Evolutionary conservation across 164 flowering plant species (phyloP), one percentile per base, ranked within the genome.

Genomic region (Litsea cubeba): DNA sequence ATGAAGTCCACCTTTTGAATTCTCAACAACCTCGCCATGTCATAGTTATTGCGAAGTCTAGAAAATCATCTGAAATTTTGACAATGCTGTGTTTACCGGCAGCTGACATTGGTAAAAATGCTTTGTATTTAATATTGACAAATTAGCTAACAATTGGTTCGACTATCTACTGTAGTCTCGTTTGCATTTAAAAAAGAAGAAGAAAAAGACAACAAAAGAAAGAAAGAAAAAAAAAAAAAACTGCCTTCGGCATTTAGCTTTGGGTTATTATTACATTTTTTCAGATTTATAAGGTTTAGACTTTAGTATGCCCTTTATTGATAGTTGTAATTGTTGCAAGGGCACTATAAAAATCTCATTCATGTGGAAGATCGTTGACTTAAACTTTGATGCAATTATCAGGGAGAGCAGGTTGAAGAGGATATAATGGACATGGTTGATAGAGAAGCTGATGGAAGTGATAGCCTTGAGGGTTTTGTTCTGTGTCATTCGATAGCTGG

Each of bases 391-490:
- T 71, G 60, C 75, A 64, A 76, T 54, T 32, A 75, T 18, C 84
- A 96, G 99, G 99, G 99, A 66, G 87, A 96, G 78, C 89, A 88
- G 49, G 92, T 92, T 81, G 93, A 96, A 82, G 99, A 96, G 79
- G 98, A 94, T 75, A 89, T 96, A 67, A 94, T 96, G 97, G 99
- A 96, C 83, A 96, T 96, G 97, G 89, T 96, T 79, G 98, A 96
- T 76, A 89, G 99, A 83, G 99, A 96, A 83, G 99, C 98, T 32
- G 99, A 96, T 86, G 99, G 99, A 80, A 96, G 99, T 77, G 99
- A 96, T 77, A 96, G 98, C 78, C 98, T 96, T 73, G 98, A 96
- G 85, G 99, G 99, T 76, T 95, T 96, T 85, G 99, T 96, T 80
- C 81, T 96, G 12, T 94, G 98, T 78, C 99, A 96, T 78, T 94